Evolutionary conservation across 2,329 filamentous ascomycete genomes (phyloP), one percentile per base, ranked within the genome.

Genomic region (Fragosphaeria purpurea): DNA sequence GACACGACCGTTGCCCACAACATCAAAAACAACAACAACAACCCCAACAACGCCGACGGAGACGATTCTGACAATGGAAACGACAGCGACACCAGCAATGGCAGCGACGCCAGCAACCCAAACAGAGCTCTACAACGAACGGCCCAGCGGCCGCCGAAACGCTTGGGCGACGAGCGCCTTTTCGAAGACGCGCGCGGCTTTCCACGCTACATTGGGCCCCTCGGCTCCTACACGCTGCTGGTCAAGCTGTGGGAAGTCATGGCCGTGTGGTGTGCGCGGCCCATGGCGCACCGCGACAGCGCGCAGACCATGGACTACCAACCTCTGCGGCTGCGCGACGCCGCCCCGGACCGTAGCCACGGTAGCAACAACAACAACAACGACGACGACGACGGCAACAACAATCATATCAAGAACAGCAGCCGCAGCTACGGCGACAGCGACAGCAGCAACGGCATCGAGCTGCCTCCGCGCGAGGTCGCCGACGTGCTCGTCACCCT

Each of bases 381-480:
- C 35, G 35, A 37, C 11, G 31, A 38, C 48, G 40, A 38, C 9
- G 40, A 13, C 44, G 41, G 34, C 40, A 48, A 40, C 41, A 48
- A 33, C 46, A 39, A 22, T 22, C 22, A 22, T 22, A 22, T 22
- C 22, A 22, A 22, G 22, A 22, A 22, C 22, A 22, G 22, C 22
- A 13, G 35, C 7, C 35, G 35, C 35, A 37, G 35, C 7, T 11
- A 7, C 7, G 35, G 35, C 35, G 35, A 11, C 7, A 7, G 10
- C 41, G 37, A 11, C 34, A 12, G 13, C 3, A 38, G 43, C 13
- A 22, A 39, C 22, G 40, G 32, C 41, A 40, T 54, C 13, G 48
- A 51, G 6, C 48, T 56, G 39, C 56, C 56, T 33, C 53, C 55
- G n/a, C 54, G 55, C 31, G 51, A 56, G 11, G 50, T 55, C 4